Evolutionary conservation across 305 asterid genomes (phyloP).

Genomic region (Vinca major): DNA sequence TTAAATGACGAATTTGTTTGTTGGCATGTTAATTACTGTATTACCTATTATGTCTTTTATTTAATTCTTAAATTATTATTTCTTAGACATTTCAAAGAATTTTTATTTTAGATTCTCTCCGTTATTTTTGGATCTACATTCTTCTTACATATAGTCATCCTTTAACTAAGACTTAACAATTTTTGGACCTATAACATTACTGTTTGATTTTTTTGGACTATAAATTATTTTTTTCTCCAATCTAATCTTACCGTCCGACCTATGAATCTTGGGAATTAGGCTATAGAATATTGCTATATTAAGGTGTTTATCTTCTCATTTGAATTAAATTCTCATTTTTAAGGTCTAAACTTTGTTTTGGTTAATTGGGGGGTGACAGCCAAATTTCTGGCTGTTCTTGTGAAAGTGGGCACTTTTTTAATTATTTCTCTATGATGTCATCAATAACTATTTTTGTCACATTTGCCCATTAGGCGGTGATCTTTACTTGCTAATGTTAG

Average conservation of each 20-base stretch:
- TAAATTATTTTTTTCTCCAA: too few relatives aligned
- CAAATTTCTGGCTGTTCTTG: conserved; percentile 9
- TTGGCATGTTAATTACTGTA: too few relatives aligned
- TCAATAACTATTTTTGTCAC: neutral
- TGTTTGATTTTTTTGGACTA: too few relatives aligned
- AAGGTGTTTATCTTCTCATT: conserved; percentile 10
- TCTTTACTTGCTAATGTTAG: conserved; percentile 2
- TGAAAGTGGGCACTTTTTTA: conserved; percentile 1
- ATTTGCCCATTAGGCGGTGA: conserved; percentile 6
- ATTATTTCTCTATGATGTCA: conserved; percentile 6
- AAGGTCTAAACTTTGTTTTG: conserved; percentile 1
- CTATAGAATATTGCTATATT: conserved; percentile 5
- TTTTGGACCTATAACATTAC: too few relatives aligned
- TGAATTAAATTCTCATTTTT: conserved; percentile 8
- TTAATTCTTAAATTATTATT: too few relatives aligned
- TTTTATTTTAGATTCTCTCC: too few relatives aligned
- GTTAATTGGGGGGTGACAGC: conserved; percentile 6
- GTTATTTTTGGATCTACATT: too few relatives aligned
- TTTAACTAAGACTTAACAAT: too few relatives aligned
- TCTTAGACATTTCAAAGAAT: too few relatives aligned
- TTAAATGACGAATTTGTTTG: too few relatives aligned
- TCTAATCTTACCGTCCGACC: conserved; percentile 14
- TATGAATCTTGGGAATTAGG: conserved; percentile 8
- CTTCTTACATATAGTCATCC: too few relatives aligned
- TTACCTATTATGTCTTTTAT: too few relatives aligned